Base-by-base conservation (phyloP, 768 basidiomycete species). In the Pleurotus tuoliensis region DNA sequence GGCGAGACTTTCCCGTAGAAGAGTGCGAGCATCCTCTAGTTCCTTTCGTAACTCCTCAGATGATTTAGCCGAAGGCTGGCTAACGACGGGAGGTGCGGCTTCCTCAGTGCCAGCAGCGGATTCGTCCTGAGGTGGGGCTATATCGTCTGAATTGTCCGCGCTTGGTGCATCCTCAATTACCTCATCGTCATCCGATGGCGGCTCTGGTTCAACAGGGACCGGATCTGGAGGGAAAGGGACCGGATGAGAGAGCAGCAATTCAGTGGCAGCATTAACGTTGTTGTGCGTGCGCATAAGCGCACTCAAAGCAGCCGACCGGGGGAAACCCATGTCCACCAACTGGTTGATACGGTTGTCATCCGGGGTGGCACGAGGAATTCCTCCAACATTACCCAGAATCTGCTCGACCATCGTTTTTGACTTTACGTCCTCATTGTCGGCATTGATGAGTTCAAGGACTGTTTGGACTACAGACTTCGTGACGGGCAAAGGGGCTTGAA, bases 271-370 rank as follows among this genome's bases (percentile, higher is more conserved):
- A 44, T 79, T 86, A 64, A 97, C 78, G 64, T 97, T 94, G 70
- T 98, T 98, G 59, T 88, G 84, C 3, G 88, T 86, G 9, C 95
- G 90, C 16, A 79, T 70, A 39, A 99, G 76, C 3, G 96, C 96
- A 52, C 87, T 82, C 65, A 91, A 90, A 1, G 87, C 92, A 11
- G 92, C 91, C 41, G 84, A 81, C n/a, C 94, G 84, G 37, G 89
- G 84, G 76, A 98, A 99, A 46, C 97, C 97, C 97, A 99, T 98
- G 64, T 98, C 97, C 8, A 84, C 87, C 55, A 98, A 77, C 63
- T 93, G 89, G 50, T 83, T 82, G 53, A 98, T 83, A 37, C 88
- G 83, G 46, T 77, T 79, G 67, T 94, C 92, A 66, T 93, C 90
- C 0, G 88, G 82, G 11, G 78, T 83, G 58, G 77, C 37, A 16